Base-by-base conservation (phyloP, 192 early-diverging fungal species). In the Phlyctochytrium arcticum region DNA sequence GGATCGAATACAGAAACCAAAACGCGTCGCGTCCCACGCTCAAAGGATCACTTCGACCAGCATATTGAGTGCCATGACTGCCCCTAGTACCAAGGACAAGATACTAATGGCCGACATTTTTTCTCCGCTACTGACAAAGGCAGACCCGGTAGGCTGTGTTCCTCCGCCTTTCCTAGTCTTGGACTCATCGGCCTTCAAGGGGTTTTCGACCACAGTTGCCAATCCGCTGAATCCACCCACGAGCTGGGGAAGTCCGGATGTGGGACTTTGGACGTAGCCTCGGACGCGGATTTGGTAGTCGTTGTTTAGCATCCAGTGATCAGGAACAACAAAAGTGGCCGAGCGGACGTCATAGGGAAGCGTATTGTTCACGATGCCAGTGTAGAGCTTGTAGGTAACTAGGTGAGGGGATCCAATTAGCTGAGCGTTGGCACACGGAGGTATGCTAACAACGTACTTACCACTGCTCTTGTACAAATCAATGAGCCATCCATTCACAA, bases 401-500 rank as follows among this genome's bases (percentile, higher is more conserved):
- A 53, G 15, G 17, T 15, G 15, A 12, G 1, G 50, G 24, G 12
- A 5, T 5, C 29, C 30, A 26, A 15, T 3, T n/a, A n/a, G n/a
- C n/a, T n/a, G n/a, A n/a, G n/a, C n/a, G n/a, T n/a, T n/a, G n/a
- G n/a, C n/a, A n/a, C n/a, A n/a, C n/a, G n/a, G n/a, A n/a, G n/a
- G n/a, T n/a, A n/a, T n/a, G 3, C 0, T 4, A 53, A 53, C 17
- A 27, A 53, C 3, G 0, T 53, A 50, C 60, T 12, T 62, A 62
- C 60, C 60, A 29, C 36, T 46, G 24, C 49, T 21, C 33, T 32
- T 62, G 31, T 49, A 62, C 8, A 62, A 15, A 49, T 62, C 60
- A 32, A 62, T 15, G 6, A 30, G 17, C 60, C 60, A 62, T 15
- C 46, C 42, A 49, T 49, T 27, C 27, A 49, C 60, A 6, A 3